Evolutionary conservation across 768 basidiomycete species (phyloP).

Genomic region (Lactarius pseudohatsudake): DNA sequence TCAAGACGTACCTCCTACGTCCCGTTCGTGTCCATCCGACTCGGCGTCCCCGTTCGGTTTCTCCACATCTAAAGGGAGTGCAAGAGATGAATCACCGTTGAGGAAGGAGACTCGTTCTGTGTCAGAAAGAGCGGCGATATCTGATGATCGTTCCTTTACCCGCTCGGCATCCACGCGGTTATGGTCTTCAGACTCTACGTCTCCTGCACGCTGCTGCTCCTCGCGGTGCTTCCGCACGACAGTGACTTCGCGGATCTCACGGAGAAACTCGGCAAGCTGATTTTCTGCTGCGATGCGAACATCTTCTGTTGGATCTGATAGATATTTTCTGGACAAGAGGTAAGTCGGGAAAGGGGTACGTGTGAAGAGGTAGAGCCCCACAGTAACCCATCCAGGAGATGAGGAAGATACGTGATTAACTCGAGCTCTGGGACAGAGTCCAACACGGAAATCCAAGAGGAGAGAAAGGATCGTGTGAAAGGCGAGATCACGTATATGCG

Average conservation of each 20-base stretch:
- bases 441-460: slow-evolving; percentile 93
- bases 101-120: slow-evolving; percentile 16
- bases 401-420: slow-evolving; percentile 89
- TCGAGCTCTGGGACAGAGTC: slow-evolving; percentile 97
- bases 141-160: slow-evolving; percentile 13
- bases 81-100: slow-evolving; percentile 29
- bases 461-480: slow-evolving; percentile 93
- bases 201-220: slow-evolving; percentile 38
- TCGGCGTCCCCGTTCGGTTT: slow-evolving; percentile 33
- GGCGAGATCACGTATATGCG: slow-evolving; percentile 95
- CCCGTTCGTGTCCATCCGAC: slow-evolving; percentile 54
- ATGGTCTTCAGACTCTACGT: slow-evolving; percentile 16
- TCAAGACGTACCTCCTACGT: slow-evolving; percentile 45
- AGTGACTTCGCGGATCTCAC: slow-evolving; percentile 87
- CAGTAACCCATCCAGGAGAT: slow-evolving; percentile 93
- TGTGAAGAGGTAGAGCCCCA: slow-evolving; percentile 40
- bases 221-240: slow-evolving; percentile 66
- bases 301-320: slow-evolving; percentile 93
- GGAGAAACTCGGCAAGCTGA: slow-evolving; percentile 82
- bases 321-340: slow-evolving; percentile 67
- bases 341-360: slow-evolving; percentile 24
- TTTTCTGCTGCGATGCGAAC: slow-evolving; percentile 90
- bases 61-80: slow-evolving; percentile 36
- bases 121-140: slow-evolving; percentile 1
- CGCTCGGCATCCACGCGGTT: slow-evolving; percentile 14